Evolutionary conservation across 1,284 basidiomycete genomes (phyloP).

Genomic region (Pholiota adiposa): DNA sequence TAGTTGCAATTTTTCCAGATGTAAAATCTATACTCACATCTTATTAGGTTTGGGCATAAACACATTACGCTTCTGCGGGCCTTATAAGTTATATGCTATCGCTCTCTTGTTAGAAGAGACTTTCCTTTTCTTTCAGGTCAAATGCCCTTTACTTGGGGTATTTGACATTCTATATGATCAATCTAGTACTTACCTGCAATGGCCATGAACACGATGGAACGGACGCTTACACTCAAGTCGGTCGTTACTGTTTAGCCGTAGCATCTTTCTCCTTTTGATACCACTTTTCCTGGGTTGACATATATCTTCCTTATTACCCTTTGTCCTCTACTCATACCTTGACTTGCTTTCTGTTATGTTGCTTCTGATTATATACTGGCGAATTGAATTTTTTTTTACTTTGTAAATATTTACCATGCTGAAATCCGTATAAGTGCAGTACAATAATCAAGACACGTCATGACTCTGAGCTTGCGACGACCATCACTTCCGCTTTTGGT

Average conservation of each 20-base stretch:
- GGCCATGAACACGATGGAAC: constrained; percentile 36
- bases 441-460: constrained; percentile 14
- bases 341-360: constrained; percentile 29
- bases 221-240: constrained; percentile 52
- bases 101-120: constrained; percentile 26
- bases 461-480: constrained; percentile 14
- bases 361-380: constrained; percentile 34
- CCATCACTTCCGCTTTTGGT: constrained; percentile 22
- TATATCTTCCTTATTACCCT: constrained; percentile 32
- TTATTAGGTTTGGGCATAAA: constrained; percentile 62
- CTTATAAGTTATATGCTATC: constrained; percentile 20
- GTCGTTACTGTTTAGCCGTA: constrained; percentile 58
- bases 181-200: constrained; percentile 52
- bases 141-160: constrained; percentile 30
- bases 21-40: constrained; percentile 9
- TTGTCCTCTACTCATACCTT: constrained; percentile 26
- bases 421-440: not conserved
- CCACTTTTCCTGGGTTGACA: constrained; percentile 28
- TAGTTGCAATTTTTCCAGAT: constrained; percentile 35
- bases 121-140: constrained; percentile 31
- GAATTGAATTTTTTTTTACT: constrained; percentile 24
- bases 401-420: not conserved
- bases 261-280: constrained; percentile 36
- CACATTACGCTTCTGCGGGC: constrained; percentile 19
- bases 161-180: constrained; percentile 53